phyloP scores from a whole-genome alignment of 169 alveolate genomes.

The Plasmodium gallinaceum region DNA sequence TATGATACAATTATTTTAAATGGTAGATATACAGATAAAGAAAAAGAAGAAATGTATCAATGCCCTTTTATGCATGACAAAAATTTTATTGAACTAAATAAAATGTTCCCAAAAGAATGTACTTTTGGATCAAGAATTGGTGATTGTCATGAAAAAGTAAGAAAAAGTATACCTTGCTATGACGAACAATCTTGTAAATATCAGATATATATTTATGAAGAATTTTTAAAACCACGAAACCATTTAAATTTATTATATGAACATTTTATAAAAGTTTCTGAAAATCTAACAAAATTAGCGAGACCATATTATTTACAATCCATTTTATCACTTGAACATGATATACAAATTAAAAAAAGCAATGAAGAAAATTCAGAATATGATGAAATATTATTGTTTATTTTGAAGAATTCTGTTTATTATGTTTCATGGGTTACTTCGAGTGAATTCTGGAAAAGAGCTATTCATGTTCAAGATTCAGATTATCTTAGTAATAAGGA shows the following conservation, averaged over 20 bases:
- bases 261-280: constrained; percentile 81
- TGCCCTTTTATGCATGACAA: constrained; percentile 75
- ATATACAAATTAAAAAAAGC: constrained; percentile 61
- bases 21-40: constrained; percentile 43
- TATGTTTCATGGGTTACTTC: constrained; percentile 76
- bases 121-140: constrained; percentile 80
- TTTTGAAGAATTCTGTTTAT: constrained; percentile 70
- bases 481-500: not conserved
- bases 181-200: constrained; percentile 53
- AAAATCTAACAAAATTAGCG: constrained; percentile 75
- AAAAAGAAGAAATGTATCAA: constrained; percentile 61
- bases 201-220: constrained; percentile 61
- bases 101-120: constrained; percentile 79
- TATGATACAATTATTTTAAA: constrained; percentile 43
- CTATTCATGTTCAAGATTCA: constrained; percentile 42
- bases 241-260: constrained; percentile 73
- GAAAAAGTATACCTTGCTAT: constrained; percentile 71
- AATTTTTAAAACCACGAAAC: constrained; percentile 78
- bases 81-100: constrained; percentile 63
- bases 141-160: constrained; percentile 73
- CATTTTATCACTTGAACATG: constrained; percentile 66
- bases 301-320: constrained; percentile 72
- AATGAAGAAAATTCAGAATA: constrained; percentile 41
- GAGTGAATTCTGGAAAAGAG: constrained; percentile 76
- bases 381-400: constrained; percentile 55